Evolutionary conservation across 2,329 filamentous ascomycete genomes (phyloP).

Genomic region (Stagonosporopsis chrysanthemi): DNA sequence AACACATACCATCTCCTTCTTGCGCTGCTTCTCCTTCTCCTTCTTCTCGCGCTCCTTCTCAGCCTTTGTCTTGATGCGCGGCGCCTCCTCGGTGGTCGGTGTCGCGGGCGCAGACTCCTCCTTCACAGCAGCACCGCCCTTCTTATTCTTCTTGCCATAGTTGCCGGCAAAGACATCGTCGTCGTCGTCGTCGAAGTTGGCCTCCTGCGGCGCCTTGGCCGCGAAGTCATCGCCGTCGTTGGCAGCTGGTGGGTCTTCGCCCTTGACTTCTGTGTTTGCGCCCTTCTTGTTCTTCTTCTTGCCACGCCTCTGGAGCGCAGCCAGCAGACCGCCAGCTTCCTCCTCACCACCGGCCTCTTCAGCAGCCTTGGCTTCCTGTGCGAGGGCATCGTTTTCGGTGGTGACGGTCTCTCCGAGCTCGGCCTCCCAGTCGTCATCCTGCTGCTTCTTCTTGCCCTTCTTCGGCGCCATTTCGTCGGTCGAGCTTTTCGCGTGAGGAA

Average conservation of each 20-base stretch:
- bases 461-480: conserved; percentile 80
- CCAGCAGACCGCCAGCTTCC: conserved; percentile 59
- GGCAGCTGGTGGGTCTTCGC: conserved; percentile 62
- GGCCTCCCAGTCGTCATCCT: conserved; percentile 95
- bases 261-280: conserved; percentile 72
- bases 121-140: conserved; percentile 57
- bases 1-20: conserved; percentile 86
- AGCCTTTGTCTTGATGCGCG: conserved; percentile 86
- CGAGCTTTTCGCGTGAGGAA: not conserved
- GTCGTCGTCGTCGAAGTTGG: conserved; percentile 68
- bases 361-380: conserved; percentile 34
- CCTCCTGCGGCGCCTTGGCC: conserved; percentile 80
- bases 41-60: conserved; percentile 99
- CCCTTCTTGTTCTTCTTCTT: conserved; percentile 86
- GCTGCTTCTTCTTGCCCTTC: conserved; percentile 86
- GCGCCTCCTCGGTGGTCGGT: conserved; percentile 28
- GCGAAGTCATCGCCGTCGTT: conserved; percentile 56
- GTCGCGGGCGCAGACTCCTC: conserved; percentile 50
- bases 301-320: conserved; percentile 62
- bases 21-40: conserved; percentile 96
- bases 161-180: conserved; percentile 78
- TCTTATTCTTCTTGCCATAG: conserved; percentile 74
- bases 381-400: conserved; percentile 63
- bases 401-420: conserved; percentile 82
- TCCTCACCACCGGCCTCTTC: conserved; percentile 54